phyloP scores from a whole-genome alignment of 768 basidiomycete species.

The Chiua virens region DNA sequence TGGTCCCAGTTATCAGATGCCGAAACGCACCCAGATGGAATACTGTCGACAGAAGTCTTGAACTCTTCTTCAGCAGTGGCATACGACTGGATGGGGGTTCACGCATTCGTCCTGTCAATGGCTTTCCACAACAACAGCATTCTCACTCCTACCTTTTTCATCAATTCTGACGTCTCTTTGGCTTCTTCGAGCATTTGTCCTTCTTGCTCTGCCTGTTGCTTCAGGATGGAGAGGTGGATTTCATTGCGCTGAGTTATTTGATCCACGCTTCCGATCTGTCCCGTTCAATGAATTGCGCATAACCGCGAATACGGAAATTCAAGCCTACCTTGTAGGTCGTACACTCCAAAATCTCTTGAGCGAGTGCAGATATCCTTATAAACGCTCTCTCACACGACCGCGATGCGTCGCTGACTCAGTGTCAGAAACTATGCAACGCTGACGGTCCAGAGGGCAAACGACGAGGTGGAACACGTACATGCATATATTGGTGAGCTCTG shows the following conservation, averaged over 20 bases:
- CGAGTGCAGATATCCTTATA: slow-evolving; percentile 12
- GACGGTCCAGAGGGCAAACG: neutral
- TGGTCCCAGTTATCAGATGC: neutral
- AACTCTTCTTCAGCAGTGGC: slow-evolving; percentile 14
- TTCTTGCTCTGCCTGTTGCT: slow-evolving; percentile 15
- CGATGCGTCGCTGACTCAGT: slow-evolving; percentile 10
- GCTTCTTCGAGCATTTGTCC: slow-evolving; percentile 12
- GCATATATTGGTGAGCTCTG: slow-evolving; percentile 19
- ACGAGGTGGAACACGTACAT: slow-evolving; percentile 1
- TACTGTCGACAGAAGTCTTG: slow-evolving; percentile 12
- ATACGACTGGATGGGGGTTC: slow-evolving; percentile 9
- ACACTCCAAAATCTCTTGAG: slow-evolving; percentile 20
- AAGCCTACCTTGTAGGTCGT: slow-evolving; percentile 15
- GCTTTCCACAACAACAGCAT: neutral
- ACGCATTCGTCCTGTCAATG: neutral
- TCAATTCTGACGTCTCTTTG: slow-evolving; percentile 15
- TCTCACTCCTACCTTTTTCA: slow-evolving; percentile 16
- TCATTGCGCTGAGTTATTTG: slow-evolving; percentile 12
- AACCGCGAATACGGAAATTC: neutral
- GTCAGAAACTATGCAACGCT: neutral
- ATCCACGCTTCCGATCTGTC: slow-evolving; percentile 13
- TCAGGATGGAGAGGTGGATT: slow-evolving; percentile 13
- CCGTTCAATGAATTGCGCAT: neutral
- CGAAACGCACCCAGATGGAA: slow-evolving; percentile 13
- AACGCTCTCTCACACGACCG: slow-evolving; percentile 15